Base-by-base conservation (phyloP, 192 early-diverging fungal species). In the Backusella psychrophila region DNA sequence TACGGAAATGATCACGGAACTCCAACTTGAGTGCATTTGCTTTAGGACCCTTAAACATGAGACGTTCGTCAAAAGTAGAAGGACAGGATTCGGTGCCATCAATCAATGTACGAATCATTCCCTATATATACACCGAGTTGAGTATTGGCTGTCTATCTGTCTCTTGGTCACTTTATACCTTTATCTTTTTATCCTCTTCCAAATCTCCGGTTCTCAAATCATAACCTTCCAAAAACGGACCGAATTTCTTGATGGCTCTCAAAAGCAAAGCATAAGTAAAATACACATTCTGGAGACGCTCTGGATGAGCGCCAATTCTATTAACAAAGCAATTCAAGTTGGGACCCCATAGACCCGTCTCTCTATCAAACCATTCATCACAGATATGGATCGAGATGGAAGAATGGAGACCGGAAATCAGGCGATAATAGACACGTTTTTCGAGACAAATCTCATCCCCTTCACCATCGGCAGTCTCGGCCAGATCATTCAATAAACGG, bases 331-430 rank as follows among this genome's bases (percentile, higher is more conserved):
- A 99, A 42, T 94, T 90, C 41, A 96, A 87, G 75, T 97, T 96
- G 29, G 90, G 91, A 66, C 91, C 82, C 98, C 98, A 99, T 77
- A 86, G 84, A 21, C 94, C 93, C 23, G 94, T 95, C 0, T 92
- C 93, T 53, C 91, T 87, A 78, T 99, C 92, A 74, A 97, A 91
- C 83, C 90, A 97, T 75, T 99, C 92, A 68, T 94, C 88, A 82
- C 98, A 99, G 66, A 99, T 97, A 82, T 99, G 97, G 6, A 96
- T 94, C 0, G 98, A 99, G 26, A 98, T 98, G n/a, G 97, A 98
- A 0, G 96, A 87, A 79, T 99, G 98, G 29, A 99, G 88, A 17
- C 98, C 96, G 26, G 92, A 93, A 21, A 93, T 87, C 46, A 93
- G 66, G 6, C 89, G 85, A 78, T 93, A 92, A 79, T 94, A 97